A percentile compares a stretch with the other conserved stretches of the same genome.
Evolutionary conservation across 2,329 filamentous ascomycete species (phyloP).

Genomic region (Botrytis paeoniae): DNA sequence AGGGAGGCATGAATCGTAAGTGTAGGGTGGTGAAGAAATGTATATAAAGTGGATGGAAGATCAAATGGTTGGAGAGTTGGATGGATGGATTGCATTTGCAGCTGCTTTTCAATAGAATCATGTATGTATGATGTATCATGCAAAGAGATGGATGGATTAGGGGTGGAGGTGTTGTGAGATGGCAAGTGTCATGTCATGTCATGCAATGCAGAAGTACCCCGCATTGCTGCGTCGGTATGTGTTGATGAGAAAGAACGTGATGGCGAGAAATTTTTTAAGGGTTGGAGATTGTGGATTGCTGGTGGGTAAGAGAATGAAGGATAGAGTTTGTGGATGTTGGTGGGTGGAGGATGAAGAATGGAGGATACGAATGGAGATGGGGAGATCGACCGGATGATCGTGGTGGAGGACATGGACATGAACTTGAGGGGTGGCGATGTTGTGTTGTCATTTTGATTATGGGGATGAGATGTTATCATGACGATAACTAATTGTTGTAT

Average conservation of each 20-base stretch:
- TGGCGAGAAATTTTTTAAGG: background rate
- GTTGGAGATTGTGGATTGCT: background rate
- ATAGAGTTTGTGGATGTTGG: background rate
- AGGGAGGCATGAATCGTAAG: background rate
- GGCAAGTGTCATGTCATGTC: background rate
- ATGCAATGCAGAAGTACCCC: conserved; percentile 3
- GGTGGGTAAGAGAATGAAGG: background rate
- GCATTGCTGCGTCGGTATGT: conserved; percentile 6
- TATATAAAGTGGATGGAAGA: background rate
- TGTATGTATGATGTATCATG: background rate
- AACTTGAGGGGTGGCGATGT: background rate
- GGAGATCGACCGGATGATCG: background rate
- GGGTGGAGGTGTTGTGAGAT: background rate
- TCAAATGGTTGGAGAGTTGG: background rate
- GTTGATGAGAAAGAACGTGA: background rate
- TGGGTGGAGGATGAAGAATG: background rate
- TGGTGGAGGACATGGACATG: background rate
- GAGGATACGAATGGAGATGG: background rate
- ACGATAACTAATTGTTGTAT: background rate
- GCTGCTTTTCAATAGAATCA: conserved; percentile 1
- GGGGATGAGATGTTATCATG: background rate
- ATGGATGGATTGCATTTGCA: background rate
- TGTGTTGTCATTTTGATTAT: background rate
- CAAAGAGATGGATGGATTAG: background rate
- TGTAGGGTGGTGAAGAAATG: background rate